Evolutionary conservation across 2,329 filamentous ascomycete species (phyloP), one percentile per base, ranked within the genome.

Genomic region (Colletotrichum sidae): DNA sequence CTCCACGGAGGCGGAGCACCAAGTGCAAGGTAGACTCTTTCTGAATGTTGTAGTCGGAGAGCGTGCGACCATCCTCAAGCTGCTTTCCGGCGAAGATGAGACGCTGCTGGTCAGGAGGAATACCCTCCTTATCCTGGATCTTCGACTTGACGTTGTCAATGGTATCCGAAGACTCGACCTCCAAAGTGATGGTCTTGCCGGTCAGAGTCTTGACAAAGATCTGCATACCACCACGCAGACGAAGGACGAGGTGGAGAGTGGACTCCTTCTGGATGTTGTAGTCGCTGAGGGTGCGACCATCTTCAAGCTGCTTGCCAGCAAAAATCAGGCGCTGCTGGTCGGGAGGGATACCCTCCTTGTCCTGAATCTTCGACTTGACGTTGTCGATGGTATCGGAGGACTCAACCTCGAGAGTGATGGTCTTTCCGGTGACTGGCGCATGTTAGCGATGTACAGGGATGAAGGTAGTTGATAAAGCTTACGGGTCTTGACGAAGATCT

Each of bases 401-500:
- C 77, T 92, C 91, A 33, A 94, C 91, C 81, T 93, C 91, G 38
- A 93, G 82, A 37, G 92, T 94, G 77, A 94, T 94, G 65, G 92
- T 95, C 85, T 94, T 95, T 75, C 94, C 94, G 81, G 94, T 97
- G 75, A 97, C 80, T 81, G 63, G 6, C 2, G 8, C 13, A 15
- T 25, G 72, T 76, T 65, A 75, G 72, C 42, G 65, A 83, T 79
- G 84, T 75, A 85, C 86, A 76, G 86, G 49, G 57, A 84, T 72
- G 84, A 47, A 54, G 44, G 53, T 33, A 17, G 54, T 69, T 69
- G 65, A 56, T 69, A 73, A 41, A 74, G 90, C 91, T 87, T 85
- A 93, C 91, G 88, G 73, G 94, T 97, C 90, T 97, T 97, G 76
- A 97, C 94, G 82, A 97, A 97, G 87, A 97, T 97, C 88, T 97